A percentile compares a stretch with the other conserved stretches of the same genome.
phyloP scores from a whole-genome alignment of 345 rosid species.

The Bruguiera sexangula region DNA sequence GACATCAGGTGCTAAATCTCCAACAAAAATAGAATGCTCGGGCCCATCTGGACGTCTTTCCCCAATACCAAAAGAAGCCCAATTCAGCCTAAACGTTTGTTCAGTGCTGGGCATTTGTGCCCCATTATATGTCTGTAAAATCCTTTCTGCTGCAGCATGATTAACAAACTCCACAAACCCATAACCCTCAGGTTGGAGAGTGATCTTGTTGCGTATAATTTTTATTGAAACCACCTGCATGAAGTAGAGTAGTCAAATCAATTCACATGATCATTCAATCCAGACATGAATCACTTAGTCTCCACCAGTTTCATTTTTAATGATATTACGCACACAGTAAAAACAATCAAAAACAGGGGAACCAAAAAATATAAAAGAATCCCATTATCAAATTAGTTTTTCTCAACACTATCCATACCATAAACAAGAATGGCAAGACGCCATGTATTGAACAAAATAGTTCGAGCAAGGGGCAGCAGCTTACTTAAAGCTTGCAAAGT shows the following conservation, averaged over 20 bases:
- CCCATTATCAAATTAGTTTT: too few species aligned
- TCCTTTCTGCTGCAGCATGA: constrained; percentile 86
- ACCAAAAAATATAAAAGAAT: too few species aligned
- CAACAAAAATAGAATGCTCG: constrained; percentile 95
- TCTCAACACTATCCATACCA: too few species aligned
- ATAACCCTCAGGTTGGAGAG: constrained; percentile 94
- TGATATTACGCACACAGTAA: too few species aligned
- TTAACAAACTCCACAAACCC: constrained; percentile 91
- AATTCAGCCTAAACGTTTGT: constrained; percentile 72
- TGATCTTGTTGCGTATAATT: constrained; percentile 89
- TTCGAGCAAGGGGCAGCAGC: too few species aligned
- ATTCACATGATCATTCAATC: too few species aligned
- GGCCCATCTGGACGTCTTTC: constrained; percentile 87
- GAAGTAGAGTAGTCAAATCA: not conserved
- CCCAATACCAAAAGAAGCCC: constrained; percentile 98
- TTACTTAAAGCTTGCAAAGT: too few species aligned
- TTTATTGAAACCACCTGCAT: constrained; percentile 80
- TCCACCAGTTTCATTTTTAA: too few species aligned
- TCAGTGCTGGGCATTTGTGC: constrained; percentile 92
- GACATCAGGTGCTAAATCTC: constrained; percentile 92
- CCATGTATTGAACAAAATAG: too few species aligned
- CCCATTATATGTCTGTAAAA: constrained; percentile 78
- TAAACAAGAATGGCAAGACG: too few species aligned
- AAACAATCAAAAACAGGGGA: too few species aligned
- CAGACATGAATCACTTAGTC: too few species aligned